phyloP scores from a whole-genome alignment of 139 green algal species.

The Picochlorum sp. region DNA sequence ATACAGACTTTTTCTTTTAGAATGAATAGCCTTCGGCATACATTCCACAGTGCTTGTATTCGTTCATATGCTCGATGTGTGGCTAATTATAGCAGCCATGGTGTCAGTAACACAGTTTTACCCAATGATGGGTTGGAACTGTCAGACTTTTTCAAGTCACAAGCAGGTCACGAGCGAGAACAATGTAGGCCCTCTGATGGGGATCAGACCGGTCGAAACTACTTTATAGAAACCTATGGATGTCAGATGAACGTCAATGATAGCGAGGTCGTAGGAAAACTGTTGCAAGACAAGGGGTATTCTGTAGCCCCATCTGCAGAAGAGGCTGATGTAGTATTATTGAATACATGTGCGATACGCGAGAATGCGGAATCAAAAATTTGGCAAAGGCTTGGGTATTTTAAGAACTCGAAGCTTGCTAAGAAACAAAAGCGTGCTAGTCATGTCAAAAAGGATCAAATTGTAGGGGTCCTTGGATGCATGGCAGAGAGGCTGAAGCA shows the following conservation, averaged over 20 bases:
- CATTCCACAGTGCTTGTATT: too few relatives aligned
- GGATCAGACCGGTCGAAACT: neutral
- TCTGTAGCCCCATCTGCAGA: slow-evolving; percentile 8
- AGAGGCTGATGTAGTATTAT: slow-evolving; percentile 60
- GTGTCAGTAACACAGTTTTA: neutral
- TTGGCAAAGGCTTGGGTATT: slow-evolving; percentile 55
- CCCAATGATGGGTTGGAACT: slow-evolving; percentile 4
- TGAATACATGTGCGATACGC: slow-evolving; percentile 92
- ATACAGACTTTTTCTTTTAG: too few relatives aligned
- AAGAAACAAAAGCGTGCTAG: slow-evolving; percentile 5
- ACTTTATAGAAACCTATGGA: slow-evolving; percentile 66
- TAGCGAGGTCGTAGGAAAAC: slow-evolving; percentile 57
- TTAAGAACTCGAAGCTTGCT: slow-evolving; percentile 38
- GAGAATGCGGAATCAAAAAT: slow-evolving; percentile 70
- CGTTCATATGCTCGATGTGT: too few relatives aligned
- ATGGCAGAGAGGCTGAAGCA: slow-evolving; percentile 89
- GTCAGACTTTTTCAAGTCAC: neutral
- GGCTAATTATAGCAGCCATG: too few relatives aligned
- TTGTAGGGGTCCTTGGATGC: slow-evolving; percentile 83
- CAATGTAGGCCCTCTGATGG: neutral
- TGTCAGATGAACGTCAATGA: slow-evolving; percentile 86
- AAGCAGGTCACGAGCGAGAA: neutral
- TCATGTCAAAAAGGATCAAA: neutral
- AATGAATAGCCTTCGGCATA: too few relatives aligned
- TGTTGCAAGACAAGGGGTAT: slow-evolving; percentile 54